Base-by-base conservation (phyloP, 1,284 basidiomycete genomes). In the Malassezia equina region DNA sequence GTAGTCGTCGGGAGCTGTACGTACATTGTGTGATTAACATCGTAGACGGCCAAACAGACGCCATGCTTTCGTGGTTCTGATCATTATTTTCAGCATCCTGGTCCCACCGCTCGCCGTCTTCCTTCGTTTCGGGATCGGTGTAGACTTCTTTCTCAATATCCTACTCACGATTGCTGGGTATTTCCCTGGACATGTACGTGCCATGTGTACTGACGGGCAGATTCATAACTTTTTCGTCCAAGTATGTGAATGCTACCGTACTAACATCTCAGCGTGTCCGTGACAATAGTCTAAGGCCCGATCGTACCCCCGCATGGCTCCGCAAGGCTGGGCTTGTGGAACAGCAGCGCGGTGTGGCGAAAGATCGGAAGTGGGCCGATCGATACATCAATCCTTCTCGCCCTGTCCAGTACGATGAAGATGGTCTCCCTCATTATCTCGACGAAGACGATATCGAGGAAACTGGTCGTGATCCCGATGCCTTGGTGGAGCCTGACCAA, bases 141-240 rank as follows among this genome's bases (percentile, higher is more conserved):
- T 76, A 40, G 93, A 95, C 76, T 93, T 96, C 76, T 91, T 86
- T 81, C 78, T 96, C 67, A 98, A 98, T 75, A 76, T 90, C 17
- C 69, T 96, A 64, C 77, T 93, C 47, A 94, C 90, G 28, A 81
- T 95, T 56, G 85, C 83, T 72, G 93, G 93, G 25, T 72, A 71
- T 51, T 63, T 72, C 56, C 66, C 60, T 8, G 58, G 60, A 51
- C 88, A 90, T 71, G 81, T 55, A 51, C 45, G 52, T 55, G 7
- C 19, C 9, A 13, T 15, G 11, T 7, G 7, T 34, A 47, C 33
- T 33, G 19, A 43, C 33, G 11, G n/a, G 6, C 47, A 55, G 52
- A 7, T 56, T 4, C 55, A 57, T 24, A 57, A 57, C 51, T 57
- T 51, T 19, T 57, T 57, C 24, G 32, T 56, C 44, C 54, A 51